These are phyloP conservation scores for Xerocomus nothofagi DNA, from an alignment of 1,284 basidiomycete genomes.

Conservation along the genomic window DNA sequence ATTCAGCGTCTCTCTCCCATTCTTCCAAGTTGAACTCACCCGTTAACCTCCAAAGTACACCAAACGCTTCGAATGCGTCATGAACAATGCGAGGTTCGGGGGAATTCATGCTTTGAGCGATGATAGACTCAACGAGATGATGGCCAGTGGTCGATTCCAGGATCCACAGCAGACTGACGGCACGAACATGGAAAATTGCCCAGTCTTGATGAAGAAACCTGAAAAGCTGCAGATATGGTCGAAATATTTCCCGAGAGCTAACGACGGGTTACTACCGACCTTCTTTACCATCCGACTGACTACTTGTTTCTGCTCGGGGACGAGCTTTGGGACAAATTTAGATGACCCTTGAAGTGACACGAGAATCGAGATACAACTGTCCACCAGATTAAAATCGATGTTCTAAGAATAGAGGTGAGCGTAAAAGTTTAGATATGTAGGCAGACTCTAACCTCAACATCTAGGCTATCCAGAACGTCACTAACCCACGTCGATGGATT, in stretches of 20 bases:
- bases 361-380: conserved; percentile 61
- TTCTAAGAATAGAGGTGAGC: conserved; percentile 39
- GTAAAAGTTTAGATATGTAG: background rate
- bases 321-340: conserved; percentile 51
- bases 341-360: conserved; percentile 55
- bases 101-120: conserved; percentile 69
- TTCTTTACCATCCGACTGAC: conserved; percentile 59
- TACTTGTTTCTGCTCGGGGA: conserved; percentile 52
- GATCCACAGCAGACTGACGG: conserved; percentile 86
- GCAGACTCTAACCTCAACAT: conserved; percentile 47
- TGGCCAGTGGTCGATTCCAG: conserved; percentile 65
- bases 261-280: conserved; percentile 32
- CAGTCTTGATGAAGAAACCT: conserved; percentile 69
- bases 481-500: conserved; percentile 57
- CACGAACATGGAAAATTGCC: conserved; percentile 78
- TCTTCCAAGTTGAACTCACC: conserved; percentile 47
- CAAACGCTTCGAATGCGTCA: conserved; percentile 83
- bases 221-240: conserved; percentile 54
- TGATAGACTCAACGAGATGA: conserved; percentile 73
- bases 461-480: conserved; percentile 48
- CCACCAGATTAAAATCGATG: conserved; percentile 66
- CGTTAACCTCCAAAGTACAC: conserved; percentile 88
- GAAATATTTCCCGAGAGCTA: background rate
- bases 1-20: conserved; percentile 4
- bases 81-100: conserved; percentile 48